Evolutionary conservation across 2,329 filamentous ascomycete genomes (phyloP), one percentile per base, ranked within the genome.

Genomic region (Penicillium sumatraense): DNA sequence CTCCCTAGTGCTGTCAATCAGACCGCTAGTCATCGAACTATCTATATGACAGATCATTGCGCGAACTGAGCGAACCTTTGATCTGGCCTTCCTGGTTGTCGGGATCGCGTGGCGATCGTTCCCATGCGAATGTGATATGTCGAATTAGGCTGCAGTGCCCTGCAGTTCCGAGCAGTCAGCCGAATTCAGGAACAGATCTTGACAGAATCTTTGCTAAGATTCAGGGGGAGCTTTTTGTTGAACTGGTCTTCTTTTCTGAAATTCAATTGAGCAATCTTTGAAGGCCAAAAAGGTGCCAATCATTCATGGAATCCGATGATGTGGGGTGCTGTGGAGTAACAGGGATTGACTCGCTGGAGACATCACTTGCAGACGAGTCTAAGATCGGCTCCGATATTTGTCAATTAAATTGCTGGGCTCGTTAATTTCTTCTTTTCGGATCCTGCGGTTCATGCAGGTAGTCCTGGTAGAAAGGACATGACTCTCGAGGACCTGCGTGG

Each of bases 21-120:
- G 18, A 18, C 35, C 53, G 26, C 56, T 57, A 63, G 54, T 52
- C 55, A 35, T 36, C 20, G 21, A 50, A 59, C 62, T 63, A 60
- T 62, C 35, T 51, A 62, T 62, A 18, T 62, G 62, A 65, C 58
- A 44, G 29, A 61, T 66, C 56, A 61, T 66, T 51, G 44, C 48
- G 20, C 16, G 14, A 11, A 20, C 40, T 31, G 27, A 44, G 36
- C 46, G 52, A 50, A 35, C 45, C 33, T 27, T 18, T 29, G 40
- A 27, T 29, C 24, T 23, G 33, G 20, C 20, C 16, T 29, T 20
- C 47, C 35, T 21, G 47, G 47, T 38, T 40, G 16, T 29, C 35
- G 33, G 47, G 23, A 40, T 40, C 31, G 40, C 26, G 40, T 36
- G 29, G 40, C 38, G 50, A 49, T 58, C 49, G 59, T 51, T 52